Conservation (phyloP, 495 filamentous ascomycete species). For the Cercophora newfieldiana region DNA sequence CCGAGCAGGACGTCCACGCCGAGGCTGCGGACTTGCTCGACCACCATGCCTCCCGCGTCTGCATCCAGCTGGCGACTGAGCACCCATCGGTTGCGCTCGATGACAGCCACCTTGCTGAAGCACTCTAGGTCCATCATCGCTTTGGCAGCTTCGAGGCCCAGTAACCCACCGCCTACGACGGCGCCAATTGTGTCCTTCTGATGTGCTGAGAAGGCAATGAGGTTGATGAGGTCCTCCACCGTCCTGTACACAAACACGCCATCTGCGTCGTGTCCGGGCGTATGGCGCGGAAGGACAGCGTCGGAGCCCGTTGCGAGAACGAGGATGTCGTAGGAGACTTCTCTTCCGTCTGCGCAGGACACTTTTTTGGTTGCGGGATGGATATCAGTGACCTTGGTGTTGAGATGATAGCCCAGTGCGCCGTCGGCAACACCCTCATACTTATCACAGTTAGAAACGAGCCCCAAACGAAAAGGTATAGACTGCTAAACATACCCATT, state of each 20-base stretch:
- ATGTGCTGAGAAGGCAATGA: conserved; percentile 70
- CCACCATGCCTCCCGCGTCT: conserved; percentile 82
- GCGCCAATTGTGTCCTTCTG: conserved; percentile 70
- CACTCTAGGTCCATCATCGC: conserved; percentile 88
- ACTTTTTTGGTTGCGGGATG: conserved; percentile 64
- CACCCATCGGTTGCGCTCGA: conserved; percentile 91
- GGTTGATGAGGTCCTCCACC: conserved; percentile 76
- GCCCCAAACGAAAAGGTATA: neutral
- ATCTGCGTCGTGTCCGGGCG: conserved; percentile 79
- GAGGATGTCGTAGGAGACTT: conserved; percentile 81
- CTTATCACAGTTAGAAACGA: conserved; percentile 17
- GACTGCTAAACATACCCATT: conserved; percentile 67
- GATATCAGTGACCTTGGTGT: conserved; percentile 76
- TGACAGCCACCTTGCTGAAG: conserved; percentile 75
- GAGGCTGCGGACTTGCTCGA: conserved; percentile 77
- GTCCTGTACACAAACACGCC: conserved; percentile 97
- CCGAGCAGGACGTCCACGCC: conserved; percentile 82
- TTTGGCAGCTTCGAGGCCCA: conserved; percentile 92
- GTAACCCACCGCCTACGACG: conserved; percentile 86
- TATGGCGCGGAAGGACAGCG: conserved; percentile 76
- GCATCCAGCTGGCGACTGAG: conserved; percentile 81
- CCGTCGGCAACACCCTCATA: conserved; percentile 55
- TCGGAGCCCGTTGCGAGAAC: conserved; percentile 92
- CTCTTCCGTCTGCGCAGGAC: conserved; percentile 66
- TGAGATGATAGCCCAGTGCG: conserved; percentile 77